These are phyloP conservation scores for Podila epigama DNA, from an alignment of 192 early-diverging fungal species.

Conservation along the genomic window DNA sequence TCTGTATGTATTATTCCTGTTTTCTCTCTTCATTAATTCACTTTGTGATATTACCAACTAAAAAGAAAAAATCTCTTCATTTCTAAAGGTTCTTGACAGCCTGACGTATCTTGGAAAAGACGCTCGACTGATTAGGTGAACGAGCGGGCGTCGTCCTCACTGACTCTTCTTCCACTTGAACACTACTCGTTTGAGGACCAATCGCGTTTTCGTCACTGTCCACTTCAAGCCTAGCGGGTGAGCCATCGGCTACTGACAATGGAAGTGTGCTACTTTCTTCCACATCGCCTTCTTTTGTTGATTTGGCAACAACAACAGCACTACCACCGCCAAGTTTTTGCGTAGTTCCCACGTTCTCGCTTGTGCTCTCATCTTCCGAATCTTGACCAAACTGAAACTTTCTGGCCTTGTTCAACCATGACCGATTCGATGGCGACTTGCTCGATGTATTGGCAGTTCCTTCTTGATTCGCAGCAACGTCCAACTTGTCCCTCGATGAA, in stretches of 20 bases:
- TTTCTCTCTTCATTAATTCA: too few species aligned
- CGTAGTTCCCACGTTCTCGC: constrained; percentile 7
- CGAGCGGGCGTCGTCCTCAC: not conserved
- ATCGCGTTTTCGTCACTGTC: too few species aligned
- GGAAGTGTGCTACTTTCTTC: too few species aligned
- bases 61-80: not conserved
- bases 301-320: not conserved
- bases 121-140: not conserved
- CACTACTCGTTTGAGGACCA: too few species aligned
- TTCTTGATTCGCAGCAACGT: not conserved
- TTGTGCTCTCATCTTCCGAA: constrained; percentile 20
- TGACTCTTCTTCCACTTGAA: too few species aligned
- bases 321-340: not conserved
- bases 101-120: constrained; percentile 40
- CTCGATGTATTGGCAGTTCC: not conserved
- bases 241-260: not conserved
- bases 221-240: not conserved
- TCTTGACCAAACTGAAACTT: constrained; percentile 32
- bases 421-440: not conserved
- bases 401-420: constrained; percentile 22
- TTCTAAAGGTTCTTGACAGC: constrained; percentile 40
- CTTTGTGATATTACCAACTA: too few species aligned
- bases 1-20: too few species aligned
- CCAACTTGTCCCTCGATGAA: not conserved
- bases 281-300: not conserved